phyloP scores from a whole-genome alignment of 345 rosid genomes.

The Microcos paniculata region DNA sequence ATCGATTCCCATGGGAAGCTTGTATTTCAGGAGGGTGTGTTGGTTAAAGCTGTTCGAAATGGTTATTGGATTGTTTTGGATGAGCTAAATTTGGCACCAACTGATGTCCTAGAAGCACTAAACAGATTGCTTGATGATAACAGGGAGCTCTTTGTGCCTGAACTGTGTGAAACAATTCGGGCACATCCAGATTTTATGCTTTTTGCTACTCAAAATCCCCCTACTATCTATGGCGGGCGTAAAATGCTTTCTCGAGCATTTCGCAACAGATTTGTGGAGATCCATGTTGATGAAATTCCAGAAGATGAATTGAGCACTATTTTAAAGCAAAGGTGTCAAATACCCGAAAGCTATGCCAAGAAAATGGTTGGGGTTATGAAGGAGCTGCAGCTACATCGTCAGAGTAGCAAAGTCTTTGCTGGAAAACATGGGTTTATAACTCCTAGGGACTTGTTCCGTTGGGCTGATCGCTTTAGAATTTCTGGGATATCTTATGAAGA shows the following conservation, averaged over 20 bases:
- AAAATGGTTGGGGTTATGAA: conserved; percentile 92
- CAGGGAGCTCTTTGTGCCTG: conserved; percentile 94
- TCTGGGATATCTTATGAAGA: conserved; percentile 72
- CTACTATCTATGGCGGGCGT: conserved; percentile 90
- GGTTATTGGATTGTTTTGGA: conserved; percentile 96
- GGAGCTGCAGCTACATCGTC: conserved; percentile 87
- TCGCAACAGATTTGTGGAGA: conserved; percentile 96
- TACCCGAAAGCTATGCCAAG: conserved; percentile 72
- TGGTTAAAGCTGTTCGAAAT: conserved; percentile 88
- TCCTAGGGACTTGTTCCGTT: conserved; percentile 93
- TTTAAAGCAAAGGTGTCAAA: conserved; percentile 59
- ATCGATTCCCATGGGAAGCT: conserved; percentile 84
- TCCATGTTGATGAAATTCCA: conserved; percentile 97
- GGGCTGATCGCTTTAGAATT: conserved; percentile 82
- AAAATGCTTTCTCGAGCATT: conserved; percentile 97
- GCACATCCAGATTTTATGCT: conserved; percentile 97
- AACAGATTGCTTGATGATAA: conserved; percentile 94
- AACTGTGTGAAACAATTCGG: conserved; percentile 61
- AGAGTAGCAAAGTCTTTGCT: conserved; percentile 92
- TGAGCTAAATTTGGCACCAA: conserved; percentile 94
- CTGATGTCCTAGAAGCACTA: conserved; percentile 94
- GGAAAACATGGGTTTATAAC: conserved; percentile 99
- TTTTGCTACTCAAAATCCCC: conserved; percentile 98
- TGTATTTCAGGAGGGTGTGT: conserved; percentile 85
- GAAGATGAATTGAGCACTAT: conserved; percentile 77